Conservation (phyloP, 306 rosid genomes). For the Inga laurina region DNA sequence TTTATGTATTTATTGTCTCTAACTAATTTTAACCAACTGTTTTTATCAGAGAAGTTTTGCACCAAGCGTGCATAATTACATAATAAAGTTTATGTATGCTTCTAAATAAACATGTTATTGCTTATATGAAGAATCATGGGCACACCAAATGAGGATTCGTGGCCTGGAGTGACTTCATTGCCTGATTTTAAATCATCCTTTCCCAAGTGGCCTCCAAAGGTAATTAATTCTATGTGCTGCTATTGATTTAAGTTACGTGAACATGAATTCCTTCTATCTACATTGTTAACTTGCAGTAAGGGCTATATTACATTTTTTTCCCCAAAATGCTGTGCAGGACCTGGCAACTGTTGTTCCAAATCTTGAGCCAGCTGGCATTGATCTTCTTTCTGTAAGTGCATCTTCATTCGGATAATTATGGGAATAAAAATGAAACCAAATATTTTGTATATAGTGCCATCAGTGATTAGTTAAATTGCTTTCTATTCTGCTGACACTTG, state of each 20-base stretch:
- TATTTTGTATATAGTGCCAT: not conserved
- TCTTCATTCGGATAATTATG: slow-evolving; percentile 10
- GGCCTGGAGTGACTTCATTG: slow-evolving; percentile 98
- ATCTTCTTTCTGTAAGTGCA: slow-evolving; percentile 87
- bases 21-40: too few species aligned
- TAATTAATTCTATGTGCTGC: slow-evolving; percentile 30
- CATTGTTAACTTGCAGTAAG: not conserved
- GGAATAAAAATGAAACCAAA: slow-evolving; percentile 22
- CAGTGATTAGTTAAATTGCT: slow-evolving; percentile 4
- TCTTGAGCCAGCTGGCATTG: slow-evolving; percentile 82
- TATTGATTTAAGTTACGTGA: slow-evolving; percentile 5
- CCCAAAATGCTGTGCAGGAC: slow-evolving; percentile 40
- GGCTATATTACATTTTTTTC: slow-evolving; percentile 9
- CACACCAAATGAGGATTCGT: slow-evolving; percentile 89
- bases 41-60: not conserved
- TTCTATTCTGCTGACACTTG: not conserved
- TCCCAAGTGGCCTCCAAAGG: slow-evolving; percentile 93
- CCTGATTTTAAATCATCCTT: slow-evolving; percentile 96
- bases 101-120: not conserved
- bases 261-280: slow-evolving; percentile 3
- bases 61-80: not conserved
- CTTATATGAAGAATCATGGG: slow-evolving; percentile 81
- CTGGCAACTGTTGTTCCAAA: slow-evolving; percentile 79
- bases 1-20: too few species aligned
- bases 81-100: not conserved